Conservation (phyloP, 345 rosid genomes). For the Melaleuca alternifolia region DNA sequence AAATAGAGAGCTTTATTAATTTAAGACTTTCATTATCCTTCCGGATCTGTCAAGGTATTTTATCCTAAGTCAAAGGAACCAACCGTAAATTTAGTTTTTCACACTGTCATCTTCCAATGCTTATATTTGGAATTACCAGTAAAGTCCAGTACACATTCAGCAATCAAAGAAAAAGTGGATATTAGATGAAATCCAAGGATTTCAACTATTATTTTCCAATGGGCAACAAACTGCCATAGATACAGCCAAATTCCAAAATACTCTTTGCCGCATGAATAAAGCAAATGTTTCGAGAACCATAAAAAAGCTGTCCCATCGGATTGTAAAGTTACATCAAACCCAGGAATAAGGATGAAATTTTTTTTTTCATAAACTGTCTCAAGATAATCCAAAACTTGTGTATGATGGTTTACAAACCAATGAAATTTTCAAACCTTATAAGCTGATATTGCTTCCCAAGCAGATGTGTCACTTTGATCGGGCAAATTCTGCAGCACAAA, state of each 20-base stretch:
- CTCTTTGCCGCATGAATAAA: neutral
- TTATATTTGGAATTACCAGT: neutral
- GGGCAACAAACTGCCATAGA: neutral
- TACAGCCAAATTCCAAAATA: neutral
- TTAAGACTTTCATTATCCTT: neutral
- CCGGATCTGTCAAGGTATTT: neutral
- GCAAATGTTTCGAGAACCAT: neutral
- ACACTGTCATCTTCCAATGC: neutral
- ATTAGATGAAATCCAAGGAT: neutral
- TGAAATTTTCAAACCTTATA: slow-evolving; percentile 35
- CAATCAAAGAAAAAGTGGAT: neutral
- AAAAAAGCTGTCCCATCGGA: neutral
- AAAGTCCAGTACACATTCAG: neutral
- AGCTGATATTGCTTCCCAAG: slow-evolving; percentile 62
- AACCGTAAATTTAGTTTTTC: neutral
- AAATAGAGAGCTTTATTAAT: neutral
- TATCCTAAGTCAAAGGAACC: neutral
- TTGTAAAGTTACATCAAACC: neutral
- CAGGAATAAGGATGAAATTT: neutral
- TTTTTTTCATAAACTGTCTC: neutral
- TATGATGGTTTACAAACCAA: neutral
- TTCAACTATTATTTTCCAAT: neutral
- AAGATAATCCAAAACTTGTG: neutral
- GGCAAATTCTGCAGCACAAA: slow-evolving; percentile 86
- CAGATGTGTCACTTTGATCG: slow-evolving; percentile 44